Conservation (phyloP, 2,329 filamentous ascomycete species). For the Aspergillus japonicus region DNA sequence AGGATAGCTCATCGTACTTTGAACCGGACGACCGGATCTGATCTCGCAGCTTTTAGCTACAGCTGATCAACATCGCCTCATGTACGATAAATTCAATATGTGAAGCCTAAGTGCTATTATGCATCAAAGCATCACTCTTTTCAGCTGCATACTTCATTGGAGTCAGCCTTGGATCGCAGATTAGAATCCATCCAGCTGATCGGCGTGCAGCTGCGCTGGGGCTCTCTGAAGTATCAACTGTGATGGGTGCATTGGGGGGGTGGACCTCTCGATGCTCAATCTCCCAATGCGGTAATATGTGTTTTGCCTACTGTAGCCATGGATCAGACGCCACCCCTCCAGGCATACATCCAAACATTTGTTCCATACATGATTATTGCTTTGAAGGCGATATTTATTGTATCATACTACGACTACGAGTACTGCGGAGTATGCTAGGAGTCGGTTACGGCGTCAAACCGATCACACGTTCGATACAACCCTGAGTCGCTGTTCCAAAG, state of each 20-base stretch:
- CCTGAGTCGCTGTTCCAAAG: neutral
- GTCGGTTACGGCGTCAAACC: neutral
- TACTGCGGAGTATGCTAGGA: neutral
- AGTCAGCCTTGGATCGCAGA: neutral
- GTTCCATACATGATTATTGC: neutral
- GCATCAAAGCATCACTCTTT: neutral
- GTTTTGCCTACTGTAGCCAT: neutral
- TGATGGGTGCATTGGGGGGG: neutral
- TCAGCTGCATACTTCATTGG: neutral
- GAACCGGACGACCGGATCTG: constrained; percentile 2
- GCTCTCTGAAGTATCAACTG: neutral
- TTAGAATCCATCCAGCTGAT: neutral
- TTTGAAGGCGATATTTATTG: neutral
- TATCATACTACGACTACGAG: neutral
- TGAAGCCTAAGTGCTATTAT: neutral
- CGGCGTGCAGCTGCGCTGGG: neutral
- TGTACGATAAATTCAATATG: constrained; percentile 1
- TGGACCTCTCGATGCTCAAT: neutral
- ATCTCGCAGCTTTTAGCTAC: constrained; percentile 8
- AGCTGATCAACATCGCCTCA: constrained; percentile 6
- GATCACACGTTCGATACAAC: neutral
- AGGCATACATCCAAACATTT: neutral
- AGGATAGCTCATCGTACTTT: neutral
- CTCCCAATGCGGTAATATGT: neutral
- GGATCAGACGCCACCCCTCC: neutral